Base-by-base conservation (phyloP, 495 filamentous ascomycete genomes). In the Neurospora pannonica region DNA sequence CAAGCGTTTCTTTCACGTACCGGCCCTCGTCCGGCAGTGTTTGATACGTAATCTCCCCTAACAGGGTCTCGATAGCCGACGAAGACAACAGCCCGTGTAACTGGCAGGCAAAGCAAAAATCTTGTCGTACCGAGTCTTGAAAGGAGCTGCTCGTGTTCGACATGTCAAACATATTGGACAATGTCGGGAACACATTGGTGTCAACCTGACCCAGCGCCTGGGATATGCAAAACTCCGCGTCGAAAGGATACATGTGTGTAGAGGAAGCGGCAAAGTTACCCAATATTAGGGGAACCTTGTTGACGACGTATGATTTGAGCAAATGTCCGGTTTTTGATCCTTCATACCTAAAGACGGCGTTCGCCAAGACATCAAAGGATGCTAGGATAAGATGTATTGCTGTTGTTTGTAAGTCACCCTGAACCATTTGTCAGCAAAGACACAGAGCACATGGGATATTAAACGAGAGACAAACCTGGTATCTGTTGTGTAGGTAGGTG, bases 81-180 rank as follows among this genome's bases (percentile, higher is more conserved):
- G 94, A 91, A 0, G 90, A 90, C 31, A 98, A 90, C 31, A 98
- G 83, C 15, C 89, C 88, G 79, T 99, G 97, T 39, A 97, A 86
- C 76, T 91, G 92, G 79, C 95, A 98, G 5, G 97, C 90, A 78
- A 97, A 96, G 28, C 97, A 88, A 78, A 99, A 97, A 70, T 99
- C 95, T 78, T 95, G 93, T 2, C 94, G 89, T 21, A 97, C 92
- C 75, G 92, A 92, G 8, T 93, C 92, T n/a, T 94, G 88, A 48
- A 92, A 87, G 42, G 89, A 91, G 73, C 89, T 92, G 39, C 87
- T 89, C 43, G 88, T 92, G 74, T 85, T 85, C n/a, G 85, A 79
- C 79, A 93, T 90, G 74, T 95, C 92, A 77, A 94, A 94, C 85
- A 94, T 91, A 75, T 89, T 88, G 11, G 92, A 92, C 67, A 95